phyloP scores from a whole-genome alignment of 352 stramenopile genomes.

The Pythium brachiatum region DNA sequence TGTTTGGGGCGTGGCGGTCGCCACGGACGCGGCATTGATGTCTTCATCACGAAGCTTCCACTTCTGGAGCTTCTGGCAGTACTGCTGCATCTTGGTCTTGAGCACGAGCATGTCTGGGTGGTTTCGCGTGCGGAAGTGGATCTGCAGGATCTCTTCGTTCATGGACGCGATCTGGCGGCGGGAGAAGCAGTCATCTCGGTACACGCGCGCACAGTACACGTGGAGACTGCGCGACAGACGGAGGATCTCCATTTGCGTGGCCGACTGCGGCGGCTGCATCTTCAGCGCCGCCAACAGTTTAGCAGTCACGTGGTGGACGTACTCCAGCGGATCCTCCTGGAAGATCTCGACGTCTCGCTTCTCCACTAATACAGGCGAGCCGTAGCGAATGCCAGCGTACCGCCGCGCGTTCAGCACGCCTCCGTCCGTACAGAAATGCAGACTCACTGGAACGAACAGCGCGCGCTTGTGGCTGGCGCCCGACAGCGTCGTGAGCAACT shows the following conservation, averaged over 20 bases:
- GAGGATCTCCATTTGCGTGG: slow-evolving; percentile 65
- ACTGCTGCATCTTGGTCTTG: slow-evolving; percentile 63
- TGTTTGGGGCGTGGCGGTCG: slow-evolving; percentile 40
- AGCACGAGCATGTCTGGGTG: slow-evolving; percentile 69
- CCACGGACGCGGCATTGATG: slow-evolving; percentile 55
- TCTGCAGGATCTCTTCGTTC: slow-evolving; percentile 80
- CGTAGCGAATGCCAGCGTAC: slow-evolving; percentile 59
- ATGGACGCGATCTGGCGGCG: slow-evolving; percentile 69
- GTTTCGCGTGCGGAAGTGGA: slow-evolving; percentile 68
- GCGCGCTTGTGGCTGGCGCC: slow-evolving; percentile 38
- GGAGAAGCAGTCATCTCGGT: slow-evolving; percentile 70
- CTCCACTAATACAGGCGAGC: slow-evolving; percentile 60
- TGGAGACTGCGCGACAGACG: slow-evolving; percentile 64
- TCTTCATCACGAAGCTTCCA: slow-evolving; percentile 71
- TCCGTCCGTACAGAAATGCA: slow-evolving; percentile 59
- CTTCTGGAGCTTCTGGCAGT: slow-evolving; percentile 53
- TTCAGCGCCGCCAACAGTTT: slow-evolving; percentile 52
- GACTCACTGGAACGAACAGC: slow-evolving; percentile 55
- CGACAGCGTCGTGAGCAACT: slow-evolving; percentile 46
- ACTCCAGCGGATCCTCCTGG: slow-evolving; percentile 57
- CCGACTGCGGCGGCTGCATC: slow-evolving; percentile 51
- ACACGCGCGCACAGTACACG: slow-evolving; percentile 65
- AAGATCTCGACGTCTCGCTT: slow-evolving; percentile 58
- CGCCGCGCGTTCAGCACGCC: slow-evolving; percentile 45
- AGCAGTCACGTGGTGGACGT: slow-evolving; percentile 59